These are phyloP conservation scores for Exophiala phaeomuriformis DNA, from an alignment of 2,329 filamentous ascomycete species.

Conservation along the genomic window DNA sequence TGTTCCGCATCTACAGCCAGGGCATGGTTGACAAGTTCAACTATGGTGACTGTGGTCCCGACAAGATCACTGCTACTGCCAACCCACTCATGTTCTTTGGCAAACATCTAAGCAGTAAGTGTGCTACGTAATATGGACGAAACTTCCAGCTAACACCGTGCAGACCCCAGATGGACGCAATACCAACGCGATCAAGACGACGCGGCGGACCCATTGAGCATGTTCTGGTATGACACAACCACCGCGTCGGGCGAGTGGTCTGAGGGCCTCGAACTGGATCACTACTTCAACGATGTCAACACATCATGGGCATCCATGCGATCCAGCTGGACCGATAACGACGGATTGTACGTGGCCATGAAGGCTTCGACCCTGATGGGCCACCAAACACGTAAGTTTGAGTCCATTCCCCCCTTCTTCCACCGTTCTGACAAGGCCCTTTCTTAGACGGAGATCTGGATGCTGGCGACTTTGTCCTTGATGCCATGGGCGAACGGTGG, in stretches of 20 bases:
- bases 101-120: constrained; percentile 5
- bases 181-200: constrained; percentile 5
- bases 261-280: constrained; percentile 4
- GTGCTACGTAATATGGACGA: neutral
- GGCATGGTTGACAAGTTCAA: constrained; percentile 7
- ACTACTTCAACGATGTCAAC: constrained; percentile 2
- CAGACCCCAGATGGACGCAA: constrained; percentile 2
- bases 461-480: constrained; percentile 5
- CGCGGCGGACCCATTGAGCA: constrained; percentile 6
- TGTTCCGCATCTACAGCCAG: constrained; percentile 9
- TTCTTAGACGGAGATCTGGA: constrained; percentile 3
- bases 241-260: constrained; percentile 3
- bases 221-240: constrained; percentile 8
- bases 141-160: neutral
- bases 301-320: constrained; percentile 9
- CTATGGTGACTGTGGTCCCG: constrained; percentile 6
- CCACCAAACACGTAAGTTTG: constrained; percentile 7
- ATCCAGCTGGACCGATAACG: constrained; percentile 3
- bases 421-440: too few relatives aligned
- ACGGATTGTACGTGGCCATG: constrained; percentile 6
- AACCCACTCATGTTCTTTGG: constrained; percentile 6
- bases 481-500: constrained; percentile 6
- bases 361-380: constrained; percentile 4
- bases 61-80: constrained; percentile 9
- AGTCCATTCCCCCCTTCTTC: neutral